Percentiles rank a stretch among this genome's conserved stretches.
Evolutionary conservation across 306 rosid genomes (phyloP).

Genomic region (Ormosia semicastrata): DNA sequence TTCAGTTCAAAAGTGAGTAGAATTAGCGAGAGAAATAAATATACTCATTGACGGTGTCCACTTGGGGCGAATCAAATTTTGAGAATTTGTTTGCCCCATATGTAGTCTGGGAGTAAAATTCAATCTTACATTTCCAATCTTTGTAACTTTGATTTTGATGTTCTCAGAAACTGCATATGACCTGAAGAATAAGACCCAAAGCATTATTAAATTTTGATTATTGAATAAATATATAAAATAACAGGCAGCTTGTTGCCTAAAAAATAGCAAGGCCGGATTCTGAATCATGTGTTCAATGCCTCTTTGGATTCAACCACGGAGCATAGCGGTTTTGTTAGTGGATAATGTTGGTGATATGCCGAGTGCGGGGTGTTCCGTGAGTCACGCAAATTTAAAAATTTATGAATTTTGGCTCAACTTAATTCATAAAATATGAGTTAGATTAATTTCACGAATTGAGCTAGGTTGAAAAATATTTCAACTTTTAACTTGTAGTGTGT

Average conservation of each 20-base stretch:
- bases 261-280: neutral
- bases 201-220: neutral
- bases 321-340: constrained; percentile 28
- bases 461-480: too few species aligned
- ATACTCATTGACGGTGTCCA: neutral
- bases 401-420: too few species aligned
- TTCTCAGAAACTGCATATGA: neutral
- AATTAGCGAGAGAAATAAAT: neutral
- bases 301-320: constrained; percentile 5
- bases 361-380: too few species aligned
- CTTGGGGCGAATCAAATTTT: neutral
- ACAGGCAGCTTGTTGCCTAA: neutral
- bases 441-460: too few species aligned
- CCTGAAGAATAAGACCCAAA: neutral
- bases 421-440: too few species aligned
- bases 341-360: constrained; percentile 15
- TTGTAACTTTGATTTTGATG: neutral
- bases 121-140: neutral
- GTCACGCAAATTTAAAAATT: too few species aligned
- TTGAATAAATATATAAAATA: neutral
- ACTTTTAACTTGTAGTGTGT: too few species aligned
- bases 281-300: neutral
- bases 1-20: neutral
- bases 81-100: neutral
- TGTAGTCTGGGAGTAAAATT: neutral